These are phyloP conservation scores for Dalbergia oliveri DNA, from an alignment of 306 rosid species.

Conservation along the genomic window DNA sequence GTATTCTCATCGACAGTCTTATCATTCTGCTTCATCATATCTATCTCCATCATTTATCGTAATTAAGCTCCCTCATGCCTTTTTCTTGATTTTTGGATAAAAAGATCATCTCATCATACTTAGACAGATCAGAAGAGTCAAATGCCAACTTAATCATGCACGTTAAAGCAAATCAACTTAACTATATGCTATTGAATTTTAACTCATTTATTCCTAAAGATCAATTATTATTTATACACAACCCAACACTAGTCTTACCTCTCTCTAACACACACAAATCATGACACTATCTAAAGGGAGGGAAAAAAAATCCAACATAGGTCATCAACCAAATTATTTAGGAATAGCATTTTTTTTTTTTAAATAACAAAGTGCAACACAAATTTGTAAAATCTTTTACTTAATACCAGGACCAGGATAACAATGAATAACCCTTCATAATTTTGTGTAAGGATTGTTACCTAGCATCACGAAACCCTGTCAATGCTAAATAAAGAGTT, in stretches of 20 bases:
- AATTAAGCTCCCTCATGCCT: no score
- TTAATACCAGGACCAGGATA: constrained; percentile 12
- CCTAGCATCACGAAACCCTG: constrained; percentile 99
- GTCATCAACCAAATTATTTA: constrained; percentile 38
- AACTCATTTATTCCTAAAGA: constrained; percentile 33
- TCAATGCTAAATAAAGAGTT: constrained; percentile 94
- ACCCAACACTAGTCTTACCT: neutral
- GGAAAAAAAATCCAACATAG: neutral
- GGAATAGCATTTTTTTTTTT: constrained; percentile 2
- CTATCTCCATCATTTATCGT: neutral
- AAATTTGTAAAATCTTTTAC: constrained; percentile 6
- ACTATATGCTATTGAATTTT: constrained; percentile 4
- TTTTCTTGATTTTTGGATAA: neutral
- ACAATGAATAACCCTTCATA: constrained; percentile 21
- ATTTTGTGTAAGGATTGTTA: constrained; percentile 53
- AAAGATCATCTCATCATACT: neutral
- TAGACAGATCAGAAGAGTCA: constrained; percentile 24
- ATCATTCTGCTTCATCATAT: neutral
- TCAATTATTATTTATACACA: constrained; percentile 19
- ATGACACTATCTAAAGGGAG: neutral
- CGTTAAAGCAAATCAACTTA: constrained; percentile 7
- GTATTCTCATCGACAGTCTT: neutral
- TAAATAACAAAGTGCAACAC: constrained; percentile 10
- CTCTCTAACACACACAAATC: neutral
- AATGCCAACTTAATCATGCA: constrained; percentile 19